A percentile compares a stretch with the other conserved stretches of the same genome.
These are phyloP conservation scores for Oenanthe javanica DNA, from an alignment of 140 eudicot species.

Conservation along the genomic window DNA sequence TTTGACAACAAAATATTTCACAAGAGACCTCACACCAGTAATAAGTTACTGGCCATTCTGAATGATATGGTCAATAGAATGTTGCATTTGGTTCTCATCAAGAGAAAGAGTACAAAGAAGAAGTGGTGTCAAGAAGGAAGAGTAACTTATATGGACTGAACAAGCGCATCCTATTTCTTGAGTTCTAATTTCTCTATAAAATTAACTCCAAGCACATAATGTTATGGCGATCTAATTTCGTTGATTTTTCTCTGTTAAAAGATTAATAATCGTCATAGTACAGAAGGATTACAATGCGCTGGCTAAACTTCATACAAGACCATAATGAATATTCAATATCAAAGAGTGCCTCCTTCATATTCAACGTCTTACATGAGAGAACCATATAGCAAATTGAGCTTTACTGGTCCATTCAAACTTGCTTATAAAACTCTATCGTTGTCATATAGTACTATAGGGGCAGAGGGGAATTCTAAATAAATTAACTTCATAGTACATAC, in stretches of 20 bases:
- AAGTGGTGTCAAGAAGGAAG: not conserved
- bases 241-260: not conserved
- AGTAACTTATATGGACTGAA: not conserved
- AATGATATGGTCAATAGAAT: not conserved
- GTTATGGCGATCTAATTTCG: not conserved
- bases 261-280: not conserved
- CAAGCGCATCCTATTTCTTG: not conserved
- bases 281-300: not conserved
- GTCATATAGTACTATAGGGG: not conserved
- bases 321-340: not conserved
- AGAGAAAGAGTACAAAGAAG: no score
- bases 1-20: not conserved
- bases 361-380: not conserved
- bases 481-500: not conserved
- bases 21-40: not conserved
- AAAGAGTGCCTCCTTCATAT: not conserved
- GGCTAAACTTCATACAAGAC: not conserved
- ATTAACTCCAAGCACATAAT: not conserved
- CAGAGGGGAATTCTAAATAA: not conserved
- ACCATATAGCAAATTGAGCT: not conserved
- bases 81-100: not conserved
- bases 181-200: not conserved
- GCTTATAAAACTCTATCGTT: not conserved
- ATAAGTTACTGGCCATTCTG: not conserved
- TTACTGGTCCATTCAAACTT: not conserved